Conservation (phyloP, 768 basidiomycete species). For the Suillus subluteus region DNA sequence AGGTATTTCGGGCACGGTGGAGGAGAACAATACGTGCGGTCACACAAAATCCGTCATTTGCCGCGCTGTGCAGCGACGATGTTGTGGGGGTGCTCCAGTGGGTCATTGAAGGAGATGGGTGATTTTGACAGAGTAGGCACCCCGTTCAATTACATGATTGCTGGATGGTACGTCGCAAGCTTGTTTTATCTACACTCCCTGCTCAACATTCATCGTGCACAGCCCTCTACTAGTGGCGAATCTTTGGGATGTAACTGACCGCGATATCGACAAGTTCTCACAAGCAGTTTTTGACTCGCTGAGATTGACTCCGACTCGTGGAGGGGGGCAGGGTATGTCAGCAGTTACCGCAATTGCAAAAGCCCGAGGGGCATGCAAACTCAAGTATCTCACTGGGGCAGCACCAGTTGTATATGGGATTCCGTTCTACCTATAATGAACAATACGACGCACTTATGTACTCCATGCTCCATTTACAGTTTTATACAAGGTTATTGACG, state of each 20-base stretch:
- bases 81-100: slow-evolving; percentile 99
- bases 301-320: slow-evolving; percentile 43
- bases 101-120: slow-evolving; percentile 84
- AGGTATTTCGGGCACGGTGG: slow-evolving; percentile 99
- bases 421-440: slow-evolving; percentile 75
- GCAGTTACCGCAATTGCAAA: slow-evolving; percentile 80
- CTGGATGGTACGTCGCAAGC: slow-evolving; percentile 76
- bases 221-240: slow-evolving; percentile 94
- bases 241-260: slow-evolving; percentile 98
- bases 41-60: slow-evolving; percentile 81
- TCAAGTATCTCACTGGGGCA: slow-evolving; percentile 93
- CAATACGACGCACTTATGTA: background rate
- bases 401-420: slow-evolving; percentile 96
- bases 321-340: slow-evolving; percentile 38
- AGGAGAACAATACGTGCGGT: slow-evolving; percentile 91
- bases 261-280: slow-evolving; percentile 94
- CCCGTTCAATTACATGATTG: slow-evolving; percentile 95
- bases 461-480: background rate
- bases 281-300: slow-evolving; percentile 80
- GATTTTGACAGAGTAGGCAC: slow-evolving; percentile 93
- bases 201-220: slow-evolving; percentile 12
- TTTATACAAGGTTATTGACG: background rate
- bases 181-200: background rate
- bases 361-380: slow-evolving; percentile 81
- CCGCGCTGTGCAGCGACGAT: slow-evolving; percentile 90